These are phyloP conservation scores for Plasmopara viticola DNA, from an alignment of 352 stramenopile species.

Conservation along the genomic window DNA sequence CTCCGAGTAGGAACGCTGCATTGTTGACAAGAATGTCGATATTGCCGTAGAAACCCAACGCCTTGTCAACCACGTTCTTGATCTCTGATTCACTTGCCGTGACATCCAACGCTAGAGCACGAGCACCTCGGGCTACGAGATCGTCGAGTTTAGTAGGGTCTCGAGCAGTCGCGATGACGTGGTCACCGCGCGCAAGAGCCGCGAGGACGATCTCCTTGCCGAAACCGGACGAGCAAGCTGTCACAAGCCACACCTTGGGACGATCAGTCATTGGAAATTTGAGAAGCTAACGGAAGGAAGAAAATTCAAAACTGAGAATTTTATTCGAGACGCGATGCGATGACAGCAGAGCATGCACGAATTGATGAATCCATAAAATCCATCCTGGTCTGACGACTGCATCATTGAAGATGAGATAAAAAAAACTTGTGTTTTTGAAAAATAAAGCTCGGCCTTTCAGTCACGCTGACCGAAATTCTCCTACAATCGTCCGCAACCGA, in stretches of 20 bases:
- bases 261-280: conserved; percentile 5
- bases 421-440: too few relatives aligned
- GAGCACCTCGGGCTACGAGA: conserved; percentile 25
- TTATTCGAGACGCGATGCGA: too few relatives aligned
- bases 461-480: too few relatives aligned
- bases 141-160: conserved; percentile 29
- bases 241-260: conserved; percentile 48
- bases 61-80: conserved; percentile 23
- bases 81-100: conserved; percentile 31
- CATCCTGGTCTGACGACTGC: too few relatives aligned
- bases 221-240: conserved; percentile 42
- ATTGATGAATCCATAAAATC: too few relatives aligned
- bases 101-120: conserved; percentile 32
- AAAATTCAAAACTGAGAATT: not conserved
- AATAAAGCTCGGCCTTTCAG: too few relatives aligned
- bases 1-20: conserved; percentile 35
- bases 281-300: not conserved
- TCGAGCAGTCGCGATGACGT: conserved; percentile 44
- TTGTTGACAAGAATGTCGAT: conserved; percentile 58
- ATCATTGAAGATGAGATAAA: too few relatives aligned
- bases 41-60: conserved; percentile 30
- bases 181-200: conserved; percentile 34
- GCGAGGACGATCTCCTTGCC: conserved; percentile 39
- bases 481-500: too few relatives aligned
- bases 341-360: too few relatives aligned